Base-by-base conservation (phyloP, 768 basidiomycete species). In the Lactarius sanguifluus region DNA sequence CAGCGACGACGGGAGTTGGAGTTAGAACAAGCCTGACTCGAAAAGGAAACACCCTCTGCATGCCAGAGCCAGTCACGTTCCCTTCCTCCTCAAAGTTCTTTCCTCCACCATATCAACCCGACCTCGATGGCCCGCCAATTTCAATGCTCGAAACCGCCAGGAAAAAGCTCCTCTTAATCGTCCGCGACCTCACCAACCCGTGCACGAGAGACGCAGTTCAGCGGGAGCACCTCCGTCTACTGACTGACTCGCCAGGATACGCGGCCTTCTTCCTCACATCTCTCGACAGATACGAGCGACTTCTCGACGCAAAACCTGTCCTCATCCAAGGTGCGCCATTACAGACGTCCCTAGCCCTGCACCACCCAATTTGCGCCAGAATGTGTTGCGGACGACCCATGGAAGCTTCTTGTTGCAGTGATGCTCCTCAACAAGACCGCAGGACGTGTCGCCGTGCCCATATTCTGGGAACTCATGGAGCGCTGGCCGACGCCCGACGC, bases 351-450 rank as follows among this genome's bases (percentile, higher is more conserved):
- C 45, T 45, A 3, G 50, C 32, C 41, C 36, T 52, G 28, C 36
- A 56, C 28, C 15, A 6, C 30, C 10, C 30, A 9, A n/a, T n/a
- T 16, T 57, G 18, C 40, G 23, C 28, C 62, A 88, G 86, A 87
- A 71, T 73, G 71, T 55, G 76, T 89, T 28, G 78, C 81, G 0
- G 74, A 81, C 23, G 80, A 86, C 69, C 86, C 87, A 7, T 91
- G 89, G 88, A 89, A 85, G 73, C 74, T 92, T 41, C 78, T 92
- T 8, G 79, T 91, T 23, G 87, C 86, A 1, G 85, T 84, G 7
- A 86, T 82, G 41, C 77, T 92, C 6, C 81, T 92, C 23, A 92
- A 92, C 72, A 86, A 87, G 72, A 90, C 91, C 0, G 76, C 83
- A 0, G 89, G 86, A 16, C 82, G 81, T 70, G 75, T 80, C 16